Base-by-base conservation (phyloP, 1,284 basidiomycete genomes). In the Pseudozyma sp. region DNA sequence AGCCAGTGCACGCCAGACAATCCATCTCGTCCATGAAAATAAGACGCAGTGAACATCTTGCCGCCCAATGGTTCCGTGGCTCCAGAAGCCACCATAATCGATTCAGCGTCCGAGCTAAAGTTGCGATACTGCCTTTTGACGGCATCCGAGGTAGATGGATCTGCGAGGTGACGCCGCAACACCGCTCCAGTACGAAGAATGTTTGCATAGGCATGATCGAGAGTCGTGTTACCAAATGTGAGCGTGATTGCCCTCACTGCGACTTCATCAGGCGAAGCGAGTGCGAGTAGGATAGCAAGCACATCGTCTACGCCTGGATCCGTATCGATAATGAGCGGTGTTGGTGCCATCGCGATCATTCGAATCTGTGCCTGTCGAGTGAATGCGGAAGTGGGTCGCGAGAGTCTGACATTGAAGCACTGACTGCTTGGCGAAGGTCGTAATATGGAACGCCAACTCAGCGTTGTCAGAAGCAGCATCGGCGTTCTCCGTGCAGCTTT, bases 301-400 rank as follows among this genome's bases (percentile, higher is more conserved):
- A 90, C 88, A 84, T 98, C 95, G 86, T 98, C 95, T 3, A 97
- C 93, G 50, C 95, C 95, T 21, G 85, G 85, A 61, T 86, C 85
- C 2, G 83, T 85, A 64, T 81, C 79, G 66, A 69, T 71, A 63
- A 78, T 68, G 16, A 74, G 69, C 11, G 72, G 68, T n/a, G 45
- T 53, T 5, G 72, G 68, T 3, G 53, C 18, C 35, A 35, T 52
- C 9, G 56, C 47, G 44, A 50, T 66, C 25, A 38, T 45, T 31
- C 16, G 47, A 43, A 9, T 19, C 13, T 16, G 48, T 34, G 40
- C 9, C 35, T 39, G 39, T 40, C 39, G 39, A 40, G 9, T 40
- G 4, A n/a, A 40, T 12, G 39, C 12, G 8, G 39, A 31, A 31
- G 25, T 3, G 3, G 25, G 25, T 31, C 25, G 25, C 25, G 25